These are phyloP conservation scores for Rhodotorula diobovata DNA, from an alignment of 768 basidiomycete genomes.

Conservation along the genomic window DNA sequence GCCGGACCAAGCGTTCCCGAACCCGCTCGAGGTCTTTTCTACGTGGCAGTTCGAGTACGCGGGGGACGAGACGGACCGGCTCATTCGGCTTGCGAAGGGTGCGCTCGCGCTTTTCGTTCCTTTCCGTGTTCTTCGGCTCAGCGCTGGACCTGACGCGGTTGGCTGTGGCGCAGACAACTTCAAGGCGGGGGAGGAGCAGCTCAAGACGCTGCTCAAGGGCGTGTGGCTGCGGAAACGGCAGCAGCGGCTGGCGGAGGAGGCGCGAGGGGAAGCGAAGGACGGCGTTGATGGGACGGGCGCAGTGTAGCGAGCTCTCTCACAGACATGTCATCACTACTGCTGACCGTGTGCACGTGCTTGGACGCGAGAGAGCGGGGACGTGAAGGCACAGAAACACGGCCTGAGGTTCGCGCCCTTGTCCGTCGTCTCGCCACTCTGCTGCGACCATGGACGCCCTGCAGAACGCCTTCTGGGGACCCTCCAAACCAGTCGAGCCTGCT, in stretches of 20 bases:
- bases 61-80: constrained; percentile 28
- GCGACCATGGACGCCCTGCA: too few relatives aligned
- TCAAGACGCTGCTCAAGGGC: constrained; percentile 31
- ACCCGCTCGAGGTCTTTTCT: constrained; percentile 28
- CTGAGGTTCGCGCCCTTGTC: neutral
- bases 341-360: too few relatives aligned
- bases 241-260: constrained; percentile 15
- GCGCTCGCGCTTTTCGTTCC: neutral
- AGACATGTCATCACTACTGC: too few relatives aligned
- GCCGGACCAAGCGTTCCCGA: constrained; percentile 15
- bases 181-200: constrained; percentile 20
- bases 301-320: too few relatives aligned
- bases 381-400: neutral
- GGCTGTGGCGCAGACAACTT: constrained; percentile 21
- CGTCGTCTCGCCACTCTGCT: too few relatives aligned
- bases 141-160: neutral
- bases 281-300: too few relatives aligned
- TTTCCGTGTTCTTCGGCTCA: neutral
- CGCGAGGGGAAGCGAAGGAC: neutral
- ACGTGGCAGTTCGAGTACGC: constrained; percentile 34
- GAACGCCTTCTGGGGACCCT: too few relatives aligned
- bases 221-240: constrained; percentile 33
- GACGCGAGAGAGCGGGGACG: too few relatives aligned
- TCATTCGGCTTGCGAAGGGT: constrained; percentile 25
- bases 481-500: too few relatives aligned